A percentile compares a stretch with the other conserved stretches of the same genome.
Conservation (phyloP, 179 eudicot genomes). For the Silene noctiflora region DNA sequence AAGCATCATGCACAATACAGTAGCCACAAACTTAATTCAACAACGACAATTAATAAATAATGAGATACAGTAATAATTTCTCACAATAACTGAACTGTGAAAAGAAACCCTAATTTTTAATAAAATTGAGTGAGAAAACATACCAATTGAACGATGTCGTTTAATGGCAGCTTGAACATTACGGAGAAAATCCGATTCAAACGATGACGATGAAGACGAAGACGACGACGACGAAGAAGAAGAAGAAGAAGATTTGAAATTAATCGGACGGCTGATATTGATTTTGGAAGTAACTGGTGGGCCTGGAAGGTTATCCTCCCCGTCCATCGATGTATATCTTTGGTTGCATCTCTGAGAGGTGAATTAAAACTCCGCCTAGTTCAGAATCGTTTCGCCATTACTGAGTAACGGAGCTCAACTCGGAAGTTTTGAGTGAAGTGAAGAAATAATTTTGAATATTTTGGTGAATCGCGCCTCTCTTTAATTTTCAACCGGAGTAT, state of each 20-base stretch:
- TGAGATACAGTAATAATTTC: background rate
- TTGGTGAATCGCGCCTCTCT: background rate
- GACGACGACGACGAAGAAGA: conserved; percentile 32
- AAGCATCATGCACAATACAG: background rate
- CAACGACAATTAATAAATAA: background rate
- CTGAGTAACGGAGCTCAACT: conserved; percentile 15
- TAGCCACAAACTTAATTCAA: background rate
- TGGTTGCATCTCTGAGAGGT: conserved; percentile 41
- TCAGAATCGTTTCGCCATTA: conserved; percentile 14
- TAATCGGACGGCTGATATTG: conserved; percentile 39
- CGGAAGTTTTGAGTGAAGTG: conserved; percentile 1
- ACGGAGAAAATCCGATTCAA: conserved; percentile 56
- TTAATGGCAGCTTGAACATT: conserved; percentile 81
- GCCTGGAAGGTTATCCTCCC: conserved; percentile 61
- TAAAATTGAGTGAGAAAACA: background rate
- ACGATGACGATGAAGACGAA: conserved; percentile 36
- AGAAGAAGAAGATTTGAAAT: conserved; percentile 34
- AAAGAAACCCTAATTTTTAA: conserved; percentile 24
- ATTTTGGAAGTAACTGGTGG: conserved; percentile 31
- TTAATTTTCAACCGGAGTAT: background rate
- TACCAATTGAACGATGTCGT: conserved; percentile 82
- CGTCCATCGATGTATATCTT: conserved; percentile 59
- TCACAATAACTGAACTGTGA: background rate
- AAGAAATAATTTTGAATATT: background rate
- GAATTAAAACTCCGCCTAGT: conserved; percentile 17